Evolutionary conservation across 1,284 basidiomycete species (phyloP), one percentile per base, ranked within the genome.

Genomic region (Irpex rosettiformis): DNA sequence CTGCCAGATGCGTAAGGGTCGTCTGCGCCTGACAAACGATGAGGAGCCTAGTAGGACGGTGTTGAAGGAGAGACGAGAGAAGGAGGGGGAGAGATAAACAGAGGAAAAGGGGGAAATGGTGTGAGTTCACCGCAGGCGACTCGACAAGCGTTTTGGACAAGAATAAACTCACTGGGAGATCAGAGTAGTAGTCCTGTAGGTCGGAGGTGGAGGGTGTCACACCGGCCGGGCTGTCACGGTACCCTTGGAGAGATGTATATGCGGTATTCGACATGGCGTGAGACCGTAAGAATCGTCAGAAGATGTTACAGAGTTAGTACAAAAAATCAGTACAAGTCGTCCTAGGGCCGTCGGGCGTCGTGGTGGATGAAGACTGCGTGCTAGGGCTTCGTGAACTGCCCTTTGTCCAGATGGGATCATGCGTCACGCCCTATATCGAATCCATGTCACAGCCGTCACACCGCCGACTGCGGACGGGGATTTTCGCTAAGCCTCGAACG

Each of bases 21-120:
- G 68, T 71, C 68, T 58, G 62, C 43, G 65, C 65, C 66, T 29
- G 73, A 73, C 33, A 72, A 66, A 59, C 69, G 66, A 63, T 74
- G 70, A 13, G 74, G 72, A 5, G 72, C 69, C 74, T 76, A 70
- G 52, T 52, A 18, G 51, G 40, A 24, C 18, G 40, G 33, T 30
- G n/a, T 43, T 25, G 59, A 37, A 40, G 27, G 52, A 18, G 29
- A 25, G 22, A 47, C 13, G 29, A 47, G 48, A 45, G 40, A 27
- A 51, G 48, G 52, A 60, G 56, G 56, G 33, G 25, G 29, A 21
- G 22, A 47, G 27, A 45, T 29, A 43, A 48, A 55, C 42, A 40
- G 55, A 51, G 45, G 40, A 27, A 33, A n/a, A n/a, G n/a, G n/a
- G n/a, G n/a, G n/a, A n/a, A n/a, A n/a, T n/a, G n/a, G n/a, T n/a